Evolutionary conservation across 139 green algal species (phyloP).

Genomic region (Microglena sp.): DNA sequence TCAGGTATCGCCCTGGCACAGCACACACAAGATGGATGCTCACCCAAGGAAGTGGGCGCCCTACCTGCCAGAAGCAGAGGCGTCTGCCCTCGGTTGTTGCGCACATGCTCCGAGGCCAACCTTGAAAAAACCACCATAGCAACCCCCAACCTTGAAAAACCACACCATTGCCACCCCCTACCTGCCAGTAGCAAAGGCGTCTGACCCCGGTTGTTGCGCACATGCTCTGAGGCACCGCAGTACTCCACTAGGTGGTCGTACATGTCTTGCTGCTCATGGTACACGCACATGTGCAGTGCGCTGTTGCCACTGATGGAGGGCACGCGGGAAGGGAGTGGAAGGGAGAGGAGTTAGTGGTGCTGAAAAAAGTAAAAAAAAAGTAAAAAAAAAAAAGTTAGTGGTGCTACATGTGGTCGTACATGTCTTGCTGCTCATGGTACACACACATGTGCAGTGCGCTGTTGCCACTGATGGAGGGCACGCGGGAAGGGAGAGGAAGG

Average conservation of each 20-base stretch:
- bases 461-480: constrained; percentile 31
- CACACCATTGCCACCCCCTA: too few species aligned
- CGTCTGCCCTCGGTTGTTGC: constrained; percentile 31
- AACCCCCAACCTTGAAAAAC: too few species aligned
- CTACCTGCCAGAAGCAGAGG: constrained; percentile 40
- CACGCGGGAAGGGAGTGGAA: too few species aligned
- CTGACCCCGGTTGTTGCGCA: constrained; percentile 29
- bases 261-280: constrained; percentile 43
- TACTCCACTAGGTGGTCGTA: constrained; percentile 48
- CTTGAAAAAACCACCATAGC: too few species aligned
- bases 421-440: constrained; percentile 38
- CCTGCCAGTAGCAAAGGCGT: constrained; percentile 41
- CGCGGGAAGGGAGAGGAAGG: too few species aligned
- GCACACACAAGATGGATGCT: too few species aligned
- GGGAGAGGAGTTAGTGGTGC: too few species aligned
- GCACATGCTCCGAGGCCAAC: constrained; percentile 24
- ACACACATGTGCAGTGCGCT: constrained; percentile 41
- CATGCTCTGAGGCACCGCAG: constrained; percentile 27
- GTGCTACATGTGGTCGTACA: too few species aligned
- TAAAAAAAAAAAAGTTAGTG: too few species aligned
- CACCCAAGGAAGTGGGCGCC: too few species aligned
- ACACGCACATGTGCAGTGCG: constrained; percentile 36
- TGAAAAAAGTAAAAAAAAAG: too few species aligned
- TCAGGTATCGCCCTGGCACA: too few species aligned
- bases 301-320: constrained; percentile 42